A percentile compares a stretch with the other conserved stretches of the same genome.
Conservation (phyloP, 495 filamentous ascomycete species). For the Penicillium lagena region DNA sequence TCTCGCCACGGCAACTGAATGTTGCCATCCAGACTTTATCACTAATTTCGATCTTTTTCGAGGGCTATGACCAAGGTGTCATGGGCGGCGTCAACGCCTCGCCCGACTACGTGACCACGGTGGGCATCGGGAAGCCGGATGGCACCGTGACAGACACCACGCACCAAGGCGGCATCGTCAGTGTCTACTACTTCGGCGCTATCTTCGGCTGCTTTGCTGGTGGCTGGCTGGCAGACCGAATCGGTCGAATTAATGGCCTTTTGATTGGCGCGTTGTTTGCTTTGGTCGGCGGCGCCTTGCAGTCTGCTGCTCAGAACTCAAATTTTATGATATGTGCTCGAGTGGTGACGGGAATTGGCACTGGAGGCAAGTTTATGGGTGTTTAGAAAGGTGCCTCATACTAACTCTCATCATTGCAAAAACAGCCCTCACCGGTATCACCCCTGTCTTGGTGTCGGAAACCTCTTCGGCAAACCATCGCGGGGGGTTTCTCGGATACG, state of each 20-base stretch:
- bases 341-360: constrained; percentile 51
- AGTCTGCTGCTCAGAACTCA: constrained; percentile 43
- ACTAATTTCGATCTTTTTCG: constrained; percentile 47
- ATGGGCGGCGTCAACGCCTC: constrained; percentile 45
- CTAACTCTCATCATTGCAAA: constrained; percentile 1
- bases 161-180: constrained; percentile 43
- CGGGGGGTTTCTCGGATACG: constrained; percentile 41
- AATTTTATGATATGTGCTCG: constrained; percentile 50
- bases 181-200: constrained; percentile 49
- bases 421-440: constrained; percentile 42
- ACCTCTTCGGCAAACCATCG: constrained; percentile 40
- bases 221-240: constrained; percentile 45
- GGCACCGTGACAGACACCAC: constrained; percentile 31
- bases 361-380: constrained; percentile 26
- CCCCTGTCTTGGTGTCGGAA: constrained; percentile 48
- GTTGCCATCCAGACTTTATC: constrained; percentile 40
- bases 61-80: constrained; percentile 50
- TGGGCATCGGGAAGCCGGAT: constrained; percentile 29
- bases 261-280: constrained; percentile 46
- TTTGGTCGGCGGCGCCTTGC: constrained; percentile 46
- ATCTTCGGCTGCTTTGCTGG: constrained; percentile 48
- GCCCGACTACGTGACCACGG: constrained; percentile 29
- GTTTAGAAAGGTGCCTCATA: constrained; percentile 1
- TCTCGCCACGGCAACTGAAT: constrained; percentile 35
- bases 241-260: constrained; percentile 50